A percentile compares a stretch with the other conserved stretches of the same genome.
phyloP scores from a whole-genome alignment of 1,284 basidiomycete genomes.

The Inonotus hispidus region DNA sequence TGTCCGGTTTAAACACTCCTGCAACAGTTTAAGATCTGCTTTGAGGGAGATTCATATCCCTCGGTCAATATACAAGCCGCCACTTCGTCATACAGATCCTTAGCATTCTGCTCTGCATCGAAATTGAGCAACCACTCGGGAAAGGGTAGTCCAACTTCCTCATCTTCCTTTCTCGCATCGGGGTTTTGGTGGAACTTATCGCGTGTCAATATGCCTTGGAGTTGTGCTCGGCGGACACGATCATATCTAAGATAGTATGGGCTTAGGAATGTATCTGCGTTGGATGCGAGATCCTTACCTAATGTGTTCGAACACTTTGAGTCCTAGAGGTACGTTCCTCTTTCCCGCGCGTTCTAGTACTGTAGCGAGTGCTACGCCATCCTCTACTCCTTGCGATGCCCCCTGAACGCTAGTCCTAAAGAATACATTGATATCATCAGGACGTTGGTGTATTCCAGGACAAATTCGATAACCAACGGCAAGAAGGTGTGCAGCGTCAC shows the following conservation, averaged over 20 bases:
- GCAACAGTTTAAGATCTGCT: background rate
- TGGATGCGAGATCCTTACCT: conserved; percentile 7
- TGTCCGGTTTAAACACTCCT: background rate
- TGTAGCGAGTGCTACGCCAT: conserved; percentile 22
- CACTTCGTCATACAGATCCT: conserved; percentile 13
- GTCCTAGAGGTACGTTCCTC: conserved; percentile 19
- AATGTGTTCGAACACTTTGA: conserved; percentile 22
- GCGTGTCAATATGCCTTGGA: conserved; percentile 19
- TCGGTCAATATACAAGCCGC: conserved; percentile 12
- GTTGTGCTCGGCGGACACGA: conserved; percentile 19
- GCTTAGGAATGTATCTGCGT: background rate
- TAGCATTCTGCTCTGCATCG: conserved; percentile 19
- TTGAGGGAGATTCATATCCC: conserved; percentile 14
- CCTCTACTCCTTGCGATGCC: conserved; percentile 23
- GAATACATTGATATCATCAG: conserved; percentile 7
- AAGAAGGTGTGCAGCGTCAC: conserved; percentile 22
- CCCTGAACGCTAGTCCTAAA: conserved; percentile 22
- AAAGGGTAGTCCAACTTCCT: conserved; percentile 18
- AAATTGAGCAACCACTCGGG: conserved; percentile 21
- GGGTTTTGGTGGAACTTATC: conserved; percentile 20
- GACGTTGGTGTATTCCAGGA: background rate
- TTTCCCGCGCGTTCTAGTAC: conserved; percentile 21
- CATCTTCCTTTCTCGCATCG: conserved; percentile 15
- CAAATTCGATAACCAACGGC: conserved; percentile 11
- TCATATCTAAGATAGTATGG: conserved; percentile 16